phyloP scores from a whole-genome alignment of 1,284 basidiomycete genomes.

The Papiliotrema fonsecae region DNA sequence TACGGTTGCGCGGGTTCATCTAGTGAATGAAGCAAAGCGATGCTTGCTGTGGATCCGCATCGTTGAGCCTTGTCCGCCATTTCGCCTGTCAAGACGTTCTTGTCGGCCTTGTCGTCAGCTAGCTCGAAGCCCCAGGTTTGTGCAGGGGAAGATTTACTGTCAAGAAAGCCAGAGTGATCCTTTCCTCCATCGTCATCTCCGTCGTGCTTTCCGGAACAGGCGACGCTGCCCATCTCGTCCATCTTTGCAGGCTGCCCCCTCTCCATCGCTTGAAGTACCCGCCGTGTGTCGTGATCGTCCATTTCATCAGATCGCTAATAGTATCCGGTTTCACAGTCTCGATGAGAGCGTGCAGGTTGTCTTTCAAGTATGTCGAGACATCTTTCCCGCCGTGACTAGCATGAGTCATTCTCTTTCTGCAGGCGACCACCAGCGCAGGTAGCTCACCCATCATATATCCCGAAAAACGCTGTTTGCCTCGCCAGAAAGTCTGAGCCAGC shows the following conservation, averaged over 20 bases:
- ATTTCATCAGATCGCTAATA: constrained; percentile 68
- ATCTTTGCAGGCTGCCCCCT: constrained; percentile 61
- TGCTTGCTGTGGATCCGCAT: constrained; percentile 81
- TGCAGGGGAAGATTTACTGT: constrained; percentile 54
- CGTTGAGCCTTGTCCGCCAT: constrained; percentile 51
- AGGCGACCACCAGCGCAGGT: not conserved
- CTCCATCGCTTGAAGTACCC: constrained; percentile 85
- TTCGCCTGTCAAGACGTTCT: constrained; percentile 56
- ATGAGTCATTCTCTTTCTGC: constrained; percentile 21
- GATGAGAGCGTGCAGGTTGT: constrained; percentile 72
- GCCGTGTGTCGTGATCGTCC: constrained; percentile 58
- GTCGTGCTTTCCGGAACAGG: constrained; percentile 23
- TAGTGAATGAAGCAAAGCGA: constrained; percentile 81
- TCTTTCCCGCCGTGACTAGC: constrained; percentile 70
- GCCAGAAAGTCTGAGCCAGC: constrained; percentile 55
- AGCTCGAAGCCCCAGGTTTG: not conserved
- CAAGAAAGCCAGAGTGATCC: constrained; percentile 78
- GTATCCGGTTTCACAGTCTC: constrained; percentile 65
- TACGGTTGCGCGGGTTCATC: constrained; percentile 70
- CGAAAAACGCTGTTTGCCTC: constrained; percentile 75
- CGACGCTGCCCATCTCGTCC: constrained; percentile 23
- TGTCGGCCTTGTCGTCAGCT: constrained; percentile 51
- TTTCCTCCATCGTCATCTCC: constrained; percentile 69
- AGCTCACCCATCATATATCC: constrained; percentile 80
- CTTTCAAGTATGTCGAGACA: constrained; percentile 68